These are phyloP conservation scores for Schwanniomyces etchellsii DNA, from an alignment of 1,139 yeast species.

Conservation along the genomic window DNA sequence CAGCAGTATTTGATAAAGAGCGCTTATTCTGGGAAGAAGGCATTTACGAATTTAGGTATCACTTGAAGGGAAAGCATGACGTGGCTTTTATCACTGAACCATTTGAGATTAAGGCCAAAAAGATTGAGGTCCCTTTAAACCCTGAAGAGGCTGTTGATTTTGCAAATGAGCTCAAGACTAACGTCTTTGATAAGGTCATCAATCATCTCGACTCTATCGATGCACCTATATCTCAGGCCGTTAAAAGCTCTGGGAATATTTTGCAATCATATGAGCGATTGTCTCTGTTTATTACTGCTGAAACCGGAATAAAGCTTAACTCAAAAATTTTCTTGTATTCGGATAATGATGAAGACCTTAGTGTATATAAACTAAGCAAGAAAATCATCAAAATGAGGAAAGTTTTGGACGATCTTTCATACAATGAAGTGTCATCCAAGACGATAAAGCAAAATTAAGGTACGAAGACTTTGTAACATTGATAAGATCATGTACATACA, in stretches of 20 bases:
- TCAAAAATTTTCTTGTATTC: slow-evolving; percentile 33
- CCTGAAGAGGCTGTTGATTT: slow-evolving; percentile 17
- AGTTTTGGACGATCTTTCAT: slow-evolving; percentile 40
- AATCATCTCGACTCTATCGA: slow-evolving; percentile 18
- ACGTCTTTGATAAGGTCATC: slow-evolving; percentile 29
- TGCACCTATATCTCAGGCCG: slow-evolving; percentile 20
- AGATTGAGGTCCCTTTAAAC: slow-evolving; percentile 30
- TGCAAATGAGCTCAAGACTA: slow-evolving; percentile 25
- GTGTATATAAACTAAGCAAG: slow-evolving; percentile 28
- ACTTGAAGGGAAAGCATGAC: slow-evolving; percentile 63
- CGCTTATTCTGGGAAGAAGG: slow-evolving; percentile 67
- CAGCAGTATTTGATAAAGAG: slow-evolving; percentile 45
- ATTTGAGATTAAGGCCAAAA: slow-evolving; percentile 53
- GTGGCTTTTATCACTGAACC: slow-evolving; percentile 66
- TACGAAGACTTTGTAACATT: too few species aligned
- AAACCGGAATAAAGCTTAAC: slow-evolving; percentile 36
- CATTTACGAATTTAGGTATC: slow-evolving; percentile 72
- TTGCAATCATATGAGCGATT: slow-evolving; percentile 29
- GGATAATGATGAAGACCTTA: slow-evolving; percentile 25
- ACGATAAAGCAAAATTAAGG: slow-evolving; percentile 11
- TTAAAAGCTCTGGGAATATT: slow-evolving; percentile 23
- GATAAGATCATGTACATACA: too few species aligned
- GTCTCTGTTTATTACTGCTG: slow-evolving; percentile 27
- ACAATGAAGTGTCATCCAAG: slow-evolving; percentile 12
- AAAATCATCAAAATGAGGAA: slow-evolving; percentile 38